Evolutionary conservation across 257 asterid genomes (phyloP), one percentile per base, ranked within the genome.

Genomic region (Primulina eburnea): DNA sequence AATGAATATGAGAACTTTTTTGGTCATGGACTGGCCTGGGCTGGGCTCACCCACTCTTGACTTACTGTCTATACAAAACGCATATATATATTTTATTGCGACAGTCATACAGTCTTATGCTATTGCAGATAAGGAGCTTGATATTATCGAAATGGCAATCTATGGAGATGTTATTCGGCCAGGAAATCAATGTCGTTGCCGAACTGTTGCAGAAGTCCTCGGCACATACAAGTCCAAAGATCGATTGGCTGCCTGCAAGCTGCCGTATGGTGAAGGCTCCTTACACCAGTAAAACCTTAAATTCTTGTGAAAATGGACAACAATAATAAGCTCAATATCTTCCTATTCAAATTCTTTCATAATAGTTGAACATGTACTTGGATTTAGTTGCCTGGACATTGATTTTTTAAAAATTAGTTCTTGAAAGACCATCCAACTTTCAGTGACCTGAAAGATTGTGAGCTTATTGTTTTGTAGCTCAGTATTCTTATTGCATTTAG

Each of bases 131-230:
- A 90, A 77, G 81, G 98, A 90, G 83, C 95, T 92, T 4, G 97
- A 92, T 71, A 52, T 88, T 52, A 81, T 90, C 20, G 98, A 92
- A 83, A 92, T 92, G 98, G 96, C 96, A 10, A 96, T 92, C 26
- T 92, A 92, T 37, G 95, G 98, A 33, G 98, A 92, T 32, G 94
- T 89, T n/a, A 61, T 86, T n/a, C 85, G 98, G 71, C 98, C 98
- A 17, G 96, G 95, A 79, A 87, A 92, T 16, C 89, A 88, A 67
- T 92, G 98, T 24, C 95, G 96, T 26, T 92, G 98, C 81, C 84
- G 85, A 82, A 90, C 96, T 28, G 85, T 90, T 43, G 98, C 92
- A 62, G 98, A 92, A 81, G 79, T 87, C 88, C 92, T 92, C 20
- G 98, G 98, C 4, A 78, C 83, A 60, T 77, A 64, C 81, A 92